Evolutionary conservation across 1,139 yeast species (phyloP).

Genomic region (Wickerhamomyces sp.): DNA sequence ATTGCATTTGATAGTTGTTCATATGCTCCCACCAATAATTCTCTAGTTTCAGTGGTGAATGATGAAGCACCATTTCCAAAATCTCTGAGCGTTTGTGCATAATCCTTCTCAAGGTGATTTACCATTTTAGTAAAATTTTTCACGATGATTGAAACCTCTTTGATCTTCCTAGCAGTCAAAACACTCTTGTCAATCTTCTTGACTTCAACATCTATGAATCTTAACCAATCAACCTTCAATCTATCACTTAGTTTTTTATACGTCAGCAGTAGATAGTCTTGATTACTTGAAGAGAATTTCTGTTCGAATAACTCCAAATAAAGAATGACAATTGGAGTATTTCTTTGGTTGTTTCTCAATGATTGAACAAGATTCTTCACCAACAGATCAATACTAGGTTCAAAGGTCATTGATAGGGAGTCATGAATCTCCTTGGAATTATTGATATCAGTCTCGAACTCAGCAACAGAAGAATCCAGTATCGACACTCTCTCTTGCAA

Average conservation of each 20-base stretch:
- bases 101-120: slow-evolving; percentile 29
- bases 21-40: slow-evolving; percentile 40
- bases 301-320: slow-evolving; percentile 35
- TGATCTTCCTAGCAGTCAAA: slow-evolving; percentile 37
- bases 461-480: slow-evolving; percentile 24
- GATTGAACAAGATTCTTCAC: slow-evolving; percentile 31
- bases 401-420: slow-evolving; percentile 52
- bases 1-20: slow-evolving; percentile 13
- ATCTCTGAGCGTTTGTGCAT: slow-evolving; percentile 10
- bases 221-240: slow-evolving; percentile 52
- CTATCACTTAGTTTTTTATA: slow-evolving; percentile 50
- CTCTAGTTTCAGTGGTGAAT: slow-evolving; percentile 26
- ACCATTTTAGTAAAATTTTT: slow-evolving; percentile 43
- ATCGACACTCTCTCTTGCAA: slow-evolving; percentile 8
- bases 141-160: slow-evolving; percentile 38
- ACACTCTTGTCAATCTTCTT: slow-evolving; percentile 48
- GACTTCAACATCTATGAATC: slow-evolving; percentile 50
- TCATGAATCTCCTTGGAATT: slow-evolving; percentile 50
- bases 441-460: slow-evolving; percentile 47
- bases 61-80: slow-evolving; percentile 16
- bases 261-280: slow-evolving; percentile 58
- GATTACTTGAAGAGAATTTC: slow-evolving; percentile 46
- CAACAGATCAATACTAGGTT: slow-evolving; percentile 42
- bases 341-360: slow-evolving; percentile 33
- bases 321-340: slow-evolving; percentile 38